phyloP scores from a whole-genome alignment of 805 yeast species.

The Nakazawaea holstii region DNA sequence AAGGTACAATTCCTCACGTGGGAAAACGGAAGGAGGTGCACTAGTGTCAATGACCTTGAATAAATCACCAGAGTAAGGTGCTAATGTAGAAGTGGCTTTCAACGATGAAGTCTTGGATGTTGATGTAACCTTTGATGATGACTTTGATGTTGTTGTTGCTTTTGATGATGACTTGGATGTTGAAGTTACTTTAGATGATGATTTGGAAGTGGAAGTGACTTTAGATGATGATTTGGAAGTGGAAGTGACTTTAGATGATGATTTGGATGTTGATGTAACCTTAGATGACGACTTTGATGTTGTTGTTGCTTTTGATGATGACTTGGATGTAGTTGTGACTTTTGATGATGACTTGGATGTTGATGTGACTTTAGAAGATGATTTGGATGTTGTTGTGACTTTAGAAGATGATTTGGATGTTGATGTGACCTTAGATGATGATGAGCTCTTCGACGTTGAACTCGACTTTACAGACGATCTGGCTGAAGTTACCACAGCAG shows the following conservation, averaged over 20 bases:
- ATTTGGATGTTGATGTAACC: slow-evolving; percentile 9
- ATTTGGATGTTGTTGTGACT: slow-evolving; percentile 9
- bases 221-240: background rate
- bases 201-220: slow-evolving; percentile 4
- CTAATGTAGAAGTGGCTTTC: slow-evolving; percentile 14
- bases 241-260: background rate
- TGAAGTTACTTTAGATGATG: slow-evolving; percentile 9
- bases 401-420: slow-evolving; percentile 9
- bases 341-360: background rate
- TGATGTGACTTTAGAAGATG: background rate
- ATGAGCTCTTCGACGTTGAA: too few relatives aligned
- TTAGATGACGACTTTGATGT: slow-evolving; percentile 8
- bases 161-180: slow-evolving; percentile 10
- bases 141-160: slow-evolving; percentile 8
- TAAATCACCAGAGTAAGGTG: slow-evolving; percentile 32
- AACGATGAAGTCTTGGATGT: slow-evolving; percentile 10
- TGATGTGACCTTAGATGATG: slow-evolving; percentile 11
- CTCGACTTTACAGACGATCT: background rate
- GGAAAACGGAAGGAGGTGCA: slow-evolving; percentile 41
- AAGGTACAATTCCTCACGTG: slow-evolving; percentile 38
- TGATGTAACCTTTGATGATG: slow-evolving; percentile 11
- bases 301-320: slow-evolving; percentile 11
- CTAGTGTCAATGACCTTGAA: slow-evolving; percentile 41
- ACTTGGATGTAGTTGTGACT: slow-evolving; percentile 7
- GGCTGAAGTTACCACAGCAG: background rate